These are phyloP conservation scores for Cladosporium sphaerospermum DNA, from an alignment of 2,329 filamentous ascomycete species.

Conservation along the genomic window DNA sequence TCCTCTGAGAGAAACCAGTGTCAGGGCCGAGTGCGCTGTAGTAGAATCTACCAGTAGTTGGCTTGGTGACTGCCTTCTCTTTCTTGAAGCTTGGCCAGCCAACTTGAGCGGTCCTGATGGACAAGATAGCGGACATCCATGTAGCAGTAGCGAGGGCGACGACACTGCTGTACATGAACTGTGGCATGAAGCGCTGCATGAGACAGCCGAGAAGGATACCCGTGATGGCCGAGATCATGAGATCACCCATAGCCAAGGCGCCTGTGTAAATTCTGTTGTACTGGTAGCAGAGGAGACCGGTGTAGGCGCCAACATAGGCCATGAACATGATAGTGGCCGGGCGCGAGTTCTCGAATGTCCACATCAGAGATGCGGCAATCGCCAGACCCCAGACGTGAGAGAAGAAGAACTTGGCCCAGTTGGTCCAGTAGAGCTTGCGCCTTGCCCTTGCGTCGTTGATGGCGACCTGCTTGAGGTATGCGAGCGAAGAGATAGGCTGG, in stretches of 20 bases:
- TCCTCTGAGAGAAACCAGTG: constrained; percentile 27
- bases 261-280: constrained; percentile 43
- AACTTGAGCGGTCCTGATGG: constrained; percentile 44
- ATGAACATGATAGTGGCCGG: constrained; percentile 46
- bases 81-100: constrained; percentile 33
- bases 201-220: constrained; percentile 44
- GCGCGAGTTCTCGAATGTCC: constrained; percentile 42
- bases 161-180: constrained; percentile 42
- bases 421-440: constrained; percentile 47
- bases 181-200: constrained; percentile 34
- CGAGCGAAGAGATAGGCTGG: constrained; percentile 16
- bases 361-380: constrained; percentile 46
- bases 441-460: constrained; percentile 42
- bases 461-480: constrained; percentile 37
- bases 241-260: constrained; percentile 42
- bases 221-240: constrained; percentile 40
- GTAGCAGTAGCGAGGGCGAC: constrained; percentile 45
- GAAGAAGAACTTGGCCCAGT: constrained; percentile 44
- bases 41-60: constrained; percentile 6
- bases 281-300: constrained; percentile 49
- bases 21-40: constrained; percentile 11
- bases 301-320: constrained; percentile 45
- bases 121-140: constrained; percentile 48
- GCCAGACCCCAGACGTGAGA: constrained; percentile 49
- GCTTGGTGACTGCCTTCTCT: constrained; percentile 16